These are phyloP conservation scores for Hymenoscyphus repandus DNA, from an alignment of 2,329 filamentous ascomycete species.

Conservation along the genomic window DNA sequence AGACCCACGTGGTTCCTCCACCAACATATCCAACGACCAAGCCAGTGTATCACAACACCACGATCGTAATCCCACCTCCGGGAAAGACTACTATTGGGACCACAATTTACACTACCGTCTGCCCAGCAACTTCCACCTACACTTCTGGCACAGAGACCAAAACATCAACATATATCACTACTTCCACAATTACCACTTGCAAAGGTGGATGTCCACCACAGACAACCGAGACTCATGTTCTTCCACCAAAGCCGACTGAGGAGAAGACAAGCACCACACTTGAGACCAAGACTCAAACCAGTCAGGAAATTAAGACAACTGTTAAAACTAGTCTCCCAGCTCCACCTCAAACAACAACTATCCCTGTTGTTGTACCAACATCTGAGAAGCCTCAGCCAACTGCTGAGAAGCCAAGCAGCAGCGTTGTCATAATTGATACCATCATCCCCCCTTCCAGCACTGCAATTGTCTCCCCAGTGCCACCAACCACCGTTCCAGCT, in stretches of 20 bases:
- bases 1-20: neutral
- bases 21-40: neutral
- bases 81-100: neutral
- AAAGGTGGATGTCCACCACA: neutral
- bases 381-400: too few relatives aligned
- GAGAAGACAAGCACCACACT: neutral
- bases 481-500: neutral
- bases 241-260: neutral
- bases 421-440: too few relatives aligned
- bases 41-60: too few relatives aligned
- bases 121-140: neutral
- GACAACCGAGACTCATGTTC: neutral
- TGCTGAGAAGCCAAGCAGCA: too few relatives aligned
- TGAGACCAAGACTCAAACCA: too few relatives aligned
- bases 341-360: too few relatives aligned
- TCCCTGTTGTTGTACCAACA: too few relatives aligned
- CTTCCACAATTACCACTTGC: too few relatives aligned
- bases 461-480: neutral
- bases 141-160: neutral
- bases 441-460: neutral
- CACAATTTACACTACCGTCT: neutral
- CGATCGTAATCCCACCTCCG: too few relatives aligned
- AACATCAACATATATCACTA: neutral
- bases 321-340: too few relatives aligned
- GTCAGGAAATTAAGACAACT: too few relatives aligned